phyloP scores from a whole-genome alignment of 2,329 filamentous ascomycete genomes.

The Cytospora mali region DNA sequence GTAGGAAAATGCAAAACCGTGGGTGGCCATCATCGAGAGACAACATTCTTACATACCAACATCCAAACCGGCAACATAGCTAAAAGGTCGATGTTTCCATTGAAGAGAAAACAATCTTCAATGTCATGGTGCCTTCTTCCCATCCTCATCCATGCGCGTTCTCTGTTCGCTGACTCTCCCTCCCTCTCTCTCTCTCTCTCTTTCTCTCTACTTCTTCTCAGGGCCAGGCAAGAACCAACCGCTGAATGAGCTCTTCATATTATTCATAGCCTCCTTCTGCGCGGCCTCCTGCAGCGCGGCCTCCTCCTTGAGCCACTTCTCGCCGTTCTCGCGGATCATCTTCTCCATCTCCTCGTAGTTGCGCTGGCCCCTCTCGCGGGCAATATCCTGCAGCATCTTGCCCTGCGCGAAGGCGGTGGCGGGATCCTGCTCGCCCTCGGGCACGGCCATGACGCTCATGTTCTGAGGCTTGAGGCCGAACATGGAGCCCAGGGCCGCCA shows the following conservation, averaged over 20 bases:
- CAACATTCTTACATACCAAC: not conserved
- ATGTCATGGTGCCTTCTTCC: slow-evolving; percentile 3
- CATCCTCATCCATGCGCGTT: not conserved
- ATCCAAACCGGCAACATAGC: not conserved
- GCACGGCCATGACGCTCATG: slow-evolving; percentile 61
- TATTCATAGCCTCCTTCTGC: slow-evolving; percentile 88
- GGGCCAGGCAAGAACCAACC: slow-evolving; percentile 50
- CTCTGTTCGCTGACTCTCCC: too few species aligned
- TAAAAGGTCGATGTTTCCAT: not conserved
- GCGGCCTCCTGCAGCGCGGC: slow-evolving; percentile 83
- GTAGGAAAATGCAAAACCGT: slow-evolving; percentile 2
- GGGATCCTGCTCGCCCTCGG: slow-evolving; percentile 69
- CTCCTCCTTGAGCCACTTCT: slow-evolving; percentile 95
- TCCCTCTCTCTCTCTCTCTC: too few species aligned
- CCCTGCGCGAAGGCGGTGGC: slow-evolving; percentile 82
- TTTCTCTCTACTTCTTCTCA: slow-evolving; percentile 12
- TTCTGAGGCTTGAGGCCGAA: slow-evolving; percentile 76
- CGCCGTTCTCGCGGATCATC: slow-evolving; percentile 90
- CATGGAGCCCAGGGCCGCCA: slow-evolving; percentile 70
- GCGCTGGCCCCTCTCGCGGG: slow-evolving; percentile 85
- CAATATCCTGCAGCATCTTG: slow-evolving; percentile 96
- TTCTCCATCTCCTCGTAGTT: slow-evolving; percentile 88
- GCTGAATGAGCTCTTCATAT: slow-evolving; percentile 80
- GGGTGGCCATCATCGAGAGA: not conserved
- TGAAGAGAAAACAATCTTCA: not conserved